Base-by-base conservation (phyloP, 805 yeast species). In the Myxozyma neotropica region DNA sequence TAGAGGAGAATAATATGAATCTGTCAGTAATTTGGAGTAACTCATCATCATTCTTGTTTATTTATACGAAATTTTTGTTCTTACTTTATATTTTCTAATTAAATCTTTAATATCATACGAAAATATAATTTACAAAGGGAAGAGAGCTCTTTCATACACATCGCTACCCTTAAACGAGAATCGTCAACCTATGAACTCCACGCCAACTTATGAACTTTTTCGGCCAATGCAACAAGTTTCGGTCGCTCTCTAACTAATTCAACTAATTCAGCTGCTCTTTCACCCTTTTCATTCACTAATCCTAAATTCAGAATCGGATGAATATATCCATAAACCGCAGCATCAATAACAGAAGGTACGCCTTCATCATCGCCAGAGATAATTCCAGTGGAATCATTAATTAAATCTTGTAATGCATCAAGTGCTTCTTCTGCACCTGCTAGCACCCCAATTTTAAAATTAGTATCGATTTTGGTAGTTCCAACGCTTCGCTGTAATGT, bases 401-500 rank as follows among this genome's bases (percentile, higher is more conserved):
- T 21, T 12, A 61, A 19, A 13, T 29, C 54, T 10, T 40, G 52
- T 15, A 61, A 17, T 7, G 65, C 65, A 26, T 61, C 59, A n/a
- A 61, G 53, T 1, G 65, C 65, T 27, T 58, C 62, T 17, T 52
- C 58, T n/a, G 61, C 61, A 10, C 45, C 43, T n/a, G 46, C 43
- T 10, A 54, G 17, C 8, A 58, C 36, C 4, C 33, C 17, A 7
- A 8, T 24, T 44, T 57, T 36, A 33, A 38, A 29, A 5, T 33
- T 33, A 24, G 44, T 35, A 27, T 23, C 29, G 23, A 35, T 23
- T 2, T 23, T 13, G 12, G 27, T 3, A 4, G 35, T 24, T 5
- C 50, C 54, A 7, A 39, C 24, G 24, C 48, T 46, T 21, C 43
- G 39, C 13, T 40, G 10, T 31, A 36, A 35, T 1, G 42, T 19